Base-by-base conservation (phyloP, 805 yeast species). In the Ogataea trehaloabstinens region DNA sequence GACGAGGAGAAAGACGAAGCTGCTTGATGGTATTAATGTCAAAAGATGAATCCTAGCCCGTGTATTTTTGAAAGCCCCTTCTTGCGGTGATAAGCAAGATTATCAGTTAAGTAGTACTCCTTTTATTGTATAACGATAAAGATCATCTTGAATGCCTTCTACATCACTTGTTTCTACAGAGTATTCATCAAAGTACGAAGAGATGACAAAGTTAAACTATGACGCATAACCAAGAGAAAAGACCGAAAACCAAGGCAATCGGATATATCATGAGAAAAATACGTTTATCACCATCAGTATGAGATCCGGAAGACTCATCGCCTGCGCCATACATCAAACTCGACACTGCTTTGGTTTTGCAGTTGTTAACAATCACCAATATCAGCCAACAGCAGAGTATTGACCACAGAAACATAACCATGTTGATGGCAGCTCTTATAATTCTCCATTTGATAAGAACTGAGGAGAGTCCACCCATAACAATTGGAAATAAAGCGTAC, bases 191-290 rank as follows among this genome's bases (percentile, higher is more conserved):
- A 10, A 10, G 25, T 8, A 22, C 8, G 12, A 8, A 22, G 12
- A 22, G 25, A 22, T 8, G 25, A 12, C 8, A 12, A 22, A 16
- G 13, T 19, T 44, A 72, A 15, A 76, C 70, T 31, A 76, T 76
- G 12, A 76, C 73, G 37, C 67, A 71, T 24, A 77, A 62, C 81
- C 81, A 77, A 25, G 77, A 64, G 45, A 76, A 68, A 2, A 74
- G 64, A 2, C 76, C 69, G 51, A 71, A 76, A 57, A 76, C 71
- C 41, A 76, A 61, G 10, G 67, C 68, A 10, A 77, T 70, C 1
- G 82, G 82, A 45, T 74, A 76, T 5, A 76, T 62, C 37, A 79
- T 78, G 38, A 77, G 60, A 18, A 74, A 60, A 2, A 76, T 67
- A 40, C 81, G 62, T 16, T 77, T 78, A 18, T 79, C 81, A 19